These are phyloP conservation scores for Boletus edulis DNA, from an alignment of 768 basidiomycete genomes.

Conservation along the genomic window DNA sequence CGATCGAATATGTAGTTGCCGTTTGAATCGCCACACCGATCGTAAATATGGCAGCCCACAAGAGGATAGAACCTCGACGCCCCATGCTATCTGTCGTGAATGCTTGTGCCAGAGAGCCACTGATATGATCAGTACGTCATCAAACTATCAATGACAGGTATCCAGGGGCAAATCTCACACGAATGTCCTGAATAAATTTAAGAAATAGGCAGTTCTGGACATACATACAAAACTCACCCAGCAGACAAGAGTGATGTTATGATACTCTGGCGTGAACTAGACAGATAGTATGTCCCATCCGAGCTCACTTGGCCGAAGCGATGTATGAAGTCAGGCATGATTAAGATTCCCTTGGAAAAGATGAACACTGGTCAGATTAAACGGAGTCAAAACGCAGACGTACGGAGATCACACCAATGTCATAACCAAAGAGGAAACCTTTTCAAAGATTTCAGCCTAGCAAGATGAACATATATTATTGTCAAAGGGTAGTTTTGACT, in stretches of 20 bases:
- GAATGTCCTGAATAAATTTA: conserved; percentile 6
- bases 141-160: background rate
- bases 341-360: conserved; percentile 8
- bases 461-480: background rate
- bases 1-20: conserved; percentile 11
- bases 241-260: conserved; percentile 17
- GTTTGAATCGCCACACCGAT: conserved; percentile 13
- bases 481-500: background rate
- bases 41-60: conserved; percentile 15
- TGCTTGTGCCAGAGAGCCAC: conserved; percentile 65
- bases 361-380: background rate
- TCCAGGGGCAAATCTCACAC: background rate
- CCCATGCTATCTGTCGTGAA: conserved; percentile 18
- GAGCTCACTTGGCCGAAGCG: conserved; percentile 10
- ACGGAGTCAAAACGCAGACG: background rate
- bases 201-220: no score
- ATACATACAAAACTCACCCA: background rate
- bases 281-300: conserved; percentile 12
- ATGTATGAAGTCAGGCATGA: conserved; percentile 14
- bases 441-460: conserved; percentile 1
- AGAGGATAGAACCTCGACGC: conserved; percentile 11
- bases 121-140: conserved; percentile 10
- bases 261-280: conserved; percentile 17
- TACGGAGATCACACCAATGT: conserved; percentile 17
- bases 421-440: conserved; percentile 16